Base-by-base conservation (phyloP, 1,284 basidiomycete genomes). In the Ceratorhiza oryzae-sativae region DNA sequence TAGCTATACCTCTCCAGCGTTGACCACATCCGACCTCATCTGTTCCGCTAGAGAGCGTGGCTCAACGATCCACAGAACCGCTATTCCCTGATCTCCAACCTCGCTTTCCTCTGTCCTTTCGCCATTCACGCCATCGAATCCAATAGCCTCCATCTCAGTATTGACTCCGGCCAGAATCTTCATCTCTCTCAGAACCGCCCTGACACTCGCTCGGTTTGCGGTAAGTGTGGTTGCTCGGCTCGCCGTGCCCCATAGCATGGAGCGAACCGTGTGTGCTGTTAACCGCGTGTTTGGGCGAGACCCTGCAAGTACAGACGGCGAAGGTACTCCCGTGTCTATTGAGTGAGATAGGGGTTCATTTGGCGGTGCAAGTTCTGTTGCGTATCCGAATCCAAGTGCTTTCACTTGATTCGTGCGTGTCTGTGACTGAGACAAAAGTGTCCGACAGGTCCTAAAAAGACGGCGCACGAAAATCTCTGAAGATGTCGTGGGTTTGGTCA, bases 151-250 rank as follows among this genome's bases (percentile, higher is more conserved):
- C n/a, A 27, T 10, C 78, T 32, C 78, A 75, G 65, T 75, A 75
- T 8, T 74, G 46, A 74, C 75, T 76, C 79, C 80, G 23, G 79
- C 71, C 1, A 75, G 56, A 60, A 78, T 78, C 12, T 73, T 83
- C 76, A 88, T 84, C 77, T 88, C 88, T 73, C 85, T 83, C 74
- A 92, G 77, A 42, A 94, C 83, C n/a, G 89, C 87, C 77, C 86
- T 88, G 34, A 93, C 87, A 74, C 92, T 92, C 39, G 89, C 85
- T 76, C 87, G 86, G 75, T 94, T 94, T 20, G 91, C 91, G 4
- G 90, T 92, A 58, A 94, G 81, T 23, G 91, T 94, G 71, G 93
- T 94, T 89, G 91, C 90, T 0, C 90, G 88, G 36, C 86, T 82
- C 46, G 80, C 81, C 0, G 90, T 87, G 27, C 92, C 93, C 79